Percentiles rank a stretch among this genome's conserved stretches.
Evolutionary conservation across 148 eudicot genomes (phyloP).

Genomic region (Arbutus unedo): DNA sequence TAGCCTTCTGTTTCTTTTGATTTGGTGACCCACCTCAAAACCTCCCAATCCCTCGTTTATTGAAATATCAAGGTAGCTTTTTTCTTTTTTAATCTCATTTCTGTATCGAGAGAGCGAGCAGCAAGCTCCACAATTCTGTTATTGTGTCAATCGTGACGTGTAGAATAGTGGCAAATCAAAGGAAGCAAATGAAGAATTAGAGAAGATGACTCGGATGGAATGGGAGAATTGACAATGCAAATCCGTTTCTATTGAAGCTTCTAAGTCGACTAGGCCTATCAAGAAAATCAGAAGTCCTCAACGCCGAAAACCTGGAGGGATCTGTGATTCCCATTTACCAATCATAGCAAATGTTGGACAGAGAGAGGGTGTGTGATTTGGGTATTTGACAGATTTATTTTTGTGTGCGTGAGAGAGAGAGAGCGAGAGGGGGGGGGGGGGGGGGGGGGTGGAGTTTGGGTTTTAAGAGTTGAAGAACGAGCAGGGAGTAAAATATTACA

Average conservation of each 20-base stretch:
- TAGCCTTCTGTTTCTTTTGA: not conserved
- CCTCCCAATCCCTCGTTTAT: constrained; percentile 4
- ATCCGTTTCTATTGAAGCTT: constrained; percentile 54
- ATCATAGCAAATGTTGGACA: too few relatives aligned
- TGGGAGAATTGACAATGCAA: constrained; percentile 44
- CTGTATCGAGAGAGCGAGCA: constrained; percentile 38
- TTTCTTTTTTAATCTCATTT: not conserved
- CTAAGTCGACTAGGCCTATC: constrained; percentile 48
- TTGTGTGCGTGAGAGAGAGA: too few relatives aligned
- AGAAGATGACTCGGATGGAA: constrained; percentile 25
- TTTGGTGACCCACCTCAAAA: constrained; percentile 15
- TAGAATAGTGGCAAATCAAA: constrained; percentile 31
- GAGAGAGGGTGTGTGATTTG: too few relatives aligned
- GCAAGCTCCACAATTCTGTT: constrained; percentile 10
- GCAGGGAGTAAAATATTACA: too few relatives aligned
- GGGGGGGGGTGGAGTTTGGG: too few relatives aligned
- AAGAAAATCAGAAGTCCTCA: constrained; percentile 70
- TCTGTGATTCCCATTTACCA: too few relatives aligned
- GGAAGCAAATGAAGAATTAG: constrained; percentile 20
- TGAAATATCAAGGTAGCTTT: not conserved
- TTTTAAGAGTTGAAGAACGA: too few relatives aligned
- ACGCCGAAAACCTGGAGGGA: too few relatives aligned
- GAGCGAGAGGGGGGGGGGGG: too few relatives aligned
- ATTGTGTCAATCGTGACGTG: constrained; percentile 29
- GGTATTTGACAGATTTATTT: too few relatives aligned